Conservation (phyloP, 2,329 filamentous ascomycete genomes). For the Coleophoma crateriformis region DNA sequence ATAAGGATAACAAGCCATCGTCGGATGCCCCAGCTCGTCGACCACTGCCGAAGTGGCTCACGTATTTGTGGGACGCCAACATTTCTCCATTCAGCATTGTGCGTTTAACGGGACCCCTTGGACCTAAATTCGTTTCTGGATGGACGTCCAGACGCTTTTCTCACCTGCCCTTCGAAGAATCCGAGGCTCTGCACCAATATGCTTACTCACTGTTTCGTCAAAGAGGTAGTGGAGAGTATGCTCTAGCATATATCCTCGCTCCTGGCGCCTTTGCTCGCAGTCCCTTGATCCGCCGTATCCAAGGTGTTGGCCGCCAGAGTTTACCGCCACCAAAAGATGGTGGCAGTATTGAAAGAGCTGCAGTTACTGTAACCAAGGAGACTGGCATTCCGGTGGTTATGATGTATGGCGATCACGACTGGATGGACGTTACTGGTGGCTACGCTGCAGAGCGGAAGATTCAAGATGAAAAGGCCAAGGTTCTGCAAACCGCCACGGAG, state of each 20-base stretch:
- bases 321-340: constrained; percentile 14
- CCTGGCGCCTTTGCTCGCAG: constrained; percentile 88
- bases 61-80: constrained; percentile 95
- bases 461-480: constrained; percentile 56
- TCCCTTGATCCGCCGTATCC: constrained; percentile 81
- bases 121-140: constrained; percentile 85
- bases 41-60: constrained; percentile 77
- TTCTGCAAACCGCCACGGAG: constrained; percentile 54
- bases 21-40: constrained; percentile 29
- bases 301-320: constrained; percentile 74
- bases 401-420: constrained; percentile 97
- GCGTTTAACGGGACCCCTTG: constrained; percentile 81
- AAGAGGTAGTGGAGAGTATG: constrained; percentile 89
- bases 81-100: constrained; percentile 91
- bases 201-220: constrained; percentile 92
- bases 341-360: no score
- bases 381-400: constrained; percentile 79
- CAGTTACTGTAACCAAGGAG: constrained; percentile 17
- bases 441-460: constrained; percentile 75
- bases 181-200: constrained; percentile 84
- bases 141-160: constrained; percentile 94
- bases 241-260: constrained; percentile 84
- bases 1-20: constrained; percentile 23
- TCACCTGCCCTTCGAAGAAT: constrained; percentile 75
- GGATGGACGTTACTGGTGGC: constrained; percentile 94